Conservation (phyloP, 495 filamentous ascomycete genomes). For the Neurospora sp. region DNA sequence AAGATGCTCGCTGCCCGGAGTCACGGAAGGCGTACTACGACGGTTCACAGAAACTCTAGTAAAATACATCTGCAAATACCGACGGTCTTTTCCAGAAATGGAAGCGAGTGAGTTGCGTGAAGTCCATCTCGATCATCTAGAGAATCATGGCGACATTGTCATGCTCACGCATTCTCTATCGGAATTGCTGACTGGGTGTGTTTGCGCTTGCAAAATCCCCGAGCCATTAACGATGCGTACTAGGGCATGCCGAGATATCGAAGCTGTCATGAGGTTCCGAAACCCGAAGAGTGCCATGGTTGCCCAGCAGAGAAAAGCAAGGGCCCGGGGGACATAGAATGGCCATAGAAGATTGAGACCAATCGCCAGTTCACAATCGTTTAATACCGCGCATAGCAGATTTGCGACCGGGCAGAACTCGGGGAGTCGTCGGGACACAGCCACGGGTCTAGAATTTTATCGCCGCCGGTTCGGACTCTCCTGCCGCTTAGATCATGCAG, state of each 20-base stretch:
- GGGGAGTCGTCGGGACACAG: neutral
- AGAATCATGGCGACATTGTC: neutral
- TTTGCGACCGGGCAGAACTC: neutral
- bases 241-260: neutral
- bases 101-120: neutral
- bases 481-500: neutral
- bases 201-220: neutral
- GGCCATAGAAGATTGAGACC: neutral
- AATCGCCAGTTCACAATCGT: neutral
- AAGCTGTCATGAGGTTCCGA: neutral
- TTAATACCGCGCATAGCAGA: neutral
- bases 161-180: neutral
- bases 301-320: neutral
- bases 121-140: neutral
- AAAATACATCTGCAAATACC: neutral
- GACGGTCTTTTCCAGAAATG: neutral
- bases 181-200: neutral
- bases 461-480: neutral
- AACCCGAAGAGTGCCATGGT: neutral
- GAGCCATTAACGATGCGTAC: neutral
- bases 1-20: neutral
- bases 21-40: neutral
- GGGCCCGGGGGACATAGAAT: neutral
- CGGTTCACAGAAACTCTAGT: neutral
- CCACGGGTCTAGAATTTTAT: neutral